Conservation (phyloP, 192 early-diverging fungal genomes). For the Backusella morwellensis region DNA sequence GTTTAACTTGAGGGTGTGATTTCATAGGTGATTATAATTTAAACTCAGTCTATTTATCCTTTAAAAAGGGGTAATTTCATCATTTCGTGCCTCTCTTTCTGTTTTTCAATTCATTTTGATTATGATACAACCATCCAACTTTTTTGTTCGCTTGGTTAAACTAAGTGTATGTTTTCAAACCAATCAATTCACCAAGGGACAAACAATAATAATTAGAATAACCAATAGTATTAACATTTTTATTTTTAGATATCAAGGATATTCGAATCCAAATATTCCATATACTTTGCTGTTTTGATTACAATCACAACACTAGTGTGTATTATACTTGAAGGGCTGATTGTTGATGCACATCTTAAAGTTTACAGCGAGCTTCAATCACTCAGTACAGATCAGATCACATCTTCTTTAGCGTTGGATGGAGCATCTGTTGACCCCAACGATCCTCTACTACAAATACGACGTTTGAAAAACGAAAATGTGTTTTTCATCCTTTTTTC, state of each 20-base stretch:
- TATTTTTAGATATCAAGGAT: background rate
- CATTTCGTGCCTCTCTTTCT: background rate
- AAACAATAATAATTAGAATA: background rate
- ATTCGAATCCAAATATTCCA: background rate
- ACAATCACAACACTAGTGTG: constrained; percentile 11
- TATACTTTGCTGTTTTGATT: constrained; percentile 8
- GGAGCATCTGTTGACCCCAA: background rate
- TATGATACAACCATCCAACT: background rate
- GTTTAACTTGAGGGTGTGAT: background rate
- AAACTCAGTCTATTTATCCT: background rate
- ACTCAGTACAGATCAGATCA: background rate
- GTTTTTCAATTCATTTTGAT: background rate
- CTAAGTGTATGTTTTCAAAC: background rate
- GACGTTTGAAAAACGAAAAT: constrained; percentile 19
- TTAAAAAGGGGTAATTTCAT: background rate
- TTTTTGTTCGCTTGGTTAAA: constrained; percentile 6
- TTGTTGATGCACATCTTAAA: constrained; percentile 9
- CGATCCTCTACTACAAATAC: background rate
- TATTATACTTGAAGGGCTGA: constrained; percentile 11
- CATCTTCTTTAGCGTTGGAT: background rate
- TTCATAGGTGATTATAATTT: background rate
- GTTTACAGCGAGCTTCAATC: background rate
- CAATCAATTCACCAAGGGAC: background rate
- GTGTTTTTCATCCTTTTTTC: constrained; percentile 19
- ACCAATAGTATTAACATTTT: background rate